Base-by-base conservation (phyloP, 2,329 filamentous ascomycete genomes). In the Lecanoromycetidae sp. region DNA sequence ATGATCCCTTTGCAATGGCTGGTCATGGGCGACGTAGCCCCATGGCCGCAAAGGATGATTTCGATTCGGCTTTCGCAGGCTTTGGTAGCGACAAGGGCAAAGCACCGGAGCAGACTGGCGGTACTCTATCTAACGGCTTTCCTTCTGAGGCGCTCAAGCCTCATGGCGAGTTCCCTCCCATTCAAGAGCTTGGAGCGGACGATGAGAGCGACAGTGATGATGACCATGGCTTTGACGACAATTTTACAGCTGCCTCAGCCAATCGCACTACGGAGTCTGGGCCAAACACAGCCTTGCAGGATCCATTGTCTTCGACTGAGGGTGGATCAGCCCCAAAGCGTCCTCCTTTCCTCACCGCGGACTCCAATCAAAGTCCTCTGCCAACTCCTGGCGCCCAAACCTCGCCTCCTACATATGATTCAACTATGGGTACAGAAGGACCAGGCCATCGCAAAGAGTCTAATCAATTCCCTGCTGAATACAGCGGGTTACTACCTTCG, bases 91-190 rank as follows among this genome's bases (percentile, higher is more conserved):
- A 71, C 39, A 72, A 71, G 51, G 57, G 53, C 12, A 56, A 76
- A 75, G 57, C 64, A 61, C 41, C 71, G 70, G 51, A 68, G 68
- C 44, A 71, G 69, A 49, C 53, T 5, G 39, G 36, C 20, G 40
- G 23, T 2, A 29, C 10, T 4, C 23, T 23, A 12, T 23, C 33
- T 9, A 39, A 45, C 25, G 41, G 50, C 15, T 49, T 49, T 0
- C 20, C 33, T 15, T 23, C 37, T 13, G 37, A 43, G 23, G 37
- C 57, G 17, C 55, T 54, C 22, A 46, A 58, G 25, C 47, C 52
- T 9, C 46, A 80, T 58, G 74, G 78, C 19, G 91, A 96, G 61
- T 96, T 96, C 60, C 91, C 91, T 26, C 91, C 90, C 0, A 94
- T 96, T 51, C 80, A 82, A n/a, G 86, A 90, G 61, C 67, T 95